Evolutionary conservation across 2,329 filamentous ascomycete species (phyloP), one percentile per base, ranked within the genome.

Genomic region (Talaromyces funiculosus): DNA sequence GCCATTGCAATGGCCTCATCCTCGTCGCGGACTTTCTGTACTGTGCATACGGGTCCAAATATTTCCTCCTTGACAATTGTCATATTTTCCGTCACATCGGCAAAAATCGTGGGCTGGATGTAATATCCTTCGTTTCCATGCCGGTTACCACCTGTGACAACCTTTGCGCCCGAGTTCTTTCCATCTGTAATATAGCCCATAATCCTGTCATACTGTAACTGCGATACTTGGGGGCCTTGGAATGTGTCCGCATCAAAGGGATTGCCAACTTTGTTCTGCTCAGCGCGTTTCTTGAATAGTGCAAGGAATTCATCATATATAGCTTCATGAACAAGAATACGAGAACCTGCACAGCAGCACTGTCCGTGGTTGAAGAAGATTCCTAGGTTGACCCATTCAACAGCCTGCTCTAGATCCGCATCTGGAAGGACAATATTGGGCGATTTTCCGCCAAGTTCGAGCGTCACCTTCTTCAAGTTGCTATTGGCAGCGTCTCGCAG

Each of bases 301-400:
- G 82, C 81, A 54, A 96, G 77, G 78, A 95, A 95, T 81, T 91
- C 88, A 80, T 95, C 90, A 80, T 94, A 92, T 76, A 95, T 89
- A 64, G 82, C 81, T 71, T 94, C 90, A 75, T 95, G 90, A 57
- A 95, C 90, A 77, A 90, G 92, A 75, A 95, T 84, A 71, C 90
- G 87, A 64, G 89, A 91, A 56, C 72, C 72, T 54, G 72, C 72
- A 55, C 71, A 73, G 76, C 86, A 88, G 59, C 86, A 81, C 71
- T 88, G 86, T 54, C 86, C 86, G 70, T 82, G 79, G 72, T 87
- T 88, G 61, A 77, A 82, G 77, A 83, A 82, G 65, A 79, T 78
- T 61, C 77, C 78, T 35, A 75, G 67, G 66, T 88, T 85, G 35
- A 81, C 77, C 85, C 88, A 90, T 62, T 86, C 84, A 38, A 89